Conservation (phyloP, 2,329 filamentous ascomycete species). For the Cercospora canescens region DNA sequence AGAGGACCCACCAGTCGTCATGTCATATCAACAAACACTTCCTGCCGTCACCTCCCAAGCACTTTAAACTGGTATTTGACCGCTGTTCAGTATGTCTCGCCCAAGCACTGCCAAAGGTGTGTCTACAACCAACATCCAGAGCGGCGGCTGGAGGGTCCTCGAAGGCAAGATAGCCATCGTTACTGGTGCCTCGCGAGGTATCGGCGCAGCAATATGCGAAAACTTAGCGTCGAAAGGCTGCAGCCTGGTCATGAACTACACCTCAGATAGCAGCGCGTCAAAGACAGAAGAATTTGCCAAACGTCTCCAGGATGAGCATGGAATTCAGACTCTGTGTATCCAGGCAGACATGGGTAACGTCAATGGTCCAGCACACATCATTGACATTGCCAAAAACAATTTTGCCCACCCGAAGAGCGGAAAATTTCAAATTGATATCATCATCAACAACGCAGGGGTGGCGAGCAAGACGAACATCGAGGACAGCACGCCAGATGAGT, state of each 20-base stretch:
- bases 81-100: constrained; percentile 18
- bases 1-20: not conserved
- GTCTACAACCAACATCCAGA: constrained; percentile 21
- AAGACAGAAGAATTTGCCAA: constrained; percentile 56
- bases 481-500: constrained; percentile 65
- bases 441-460: constrained; percentile 83
- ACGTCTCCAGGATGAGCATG: constrained; percentile 57
- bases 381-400: constrained; percentile 59
- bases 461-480: constrained; percentile 64
- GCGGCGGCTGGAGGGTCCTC: constrained; percentile 35
- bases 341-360: constrained; percentile 71
- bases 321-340: constrained; percentile 61
- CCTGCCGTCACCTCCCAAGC: not conserved
- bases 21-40: not conserved
- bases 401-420: constrained; percentile 56
- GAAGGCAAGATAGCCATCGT: constrained; percentile 78
- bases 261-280: constrained; percentile 59
- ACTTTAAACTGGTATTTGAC: not conserved
- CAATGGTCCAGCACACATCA: constrained; percentile 59
- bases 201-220: constrained; percentile 66
- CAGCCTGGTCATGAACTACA: constrained; percentile 71
- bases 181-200: constrained; percentile 78
- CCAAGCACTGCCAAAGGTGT: constrained; percentile 17
- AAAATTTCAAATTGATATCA: constrained; percentile 72
- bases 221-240: constrained; percentile 73